Evolutionary conservation across 2,329 filamentous ascomycete genomes (phyloP).

Genomic region (Chaetomiaceae sp.): DNA sequence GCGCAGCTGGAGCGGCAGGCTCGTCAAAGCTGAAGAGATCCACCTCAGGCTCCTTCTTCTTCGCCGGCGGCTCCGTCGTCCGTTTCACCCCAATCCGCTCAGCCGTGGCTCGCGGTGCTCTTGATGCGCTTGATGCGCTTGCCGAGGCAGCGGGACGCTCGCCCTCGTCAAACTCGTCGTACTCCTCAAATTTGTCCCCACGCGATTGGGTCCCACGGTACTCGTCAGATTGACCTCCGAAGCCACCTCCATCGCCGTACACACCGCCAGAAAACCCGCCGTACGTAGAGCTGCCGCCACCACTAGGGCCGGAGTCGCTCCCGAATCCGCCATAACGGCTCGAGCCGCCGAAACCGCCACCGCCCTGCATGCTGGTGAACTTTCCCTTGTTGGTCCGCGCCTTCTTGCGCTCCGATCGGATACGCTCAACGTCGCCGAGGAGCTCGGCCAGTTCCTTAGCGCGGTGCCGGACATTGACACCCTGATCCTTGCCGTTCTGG

Average conservation of each 20-base stretch:
- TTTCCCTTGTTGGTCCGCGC: slow-evolving; percentile 86
- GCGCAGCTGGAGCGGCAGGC: slow-evolving; percentile 45
- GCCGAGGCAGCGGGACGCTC: slow-evolving; percentile 38
- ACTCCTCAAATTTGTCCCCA: slow-evolving; percentile 85
- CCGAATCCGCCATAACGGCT: slow-evolving; percentile 84
- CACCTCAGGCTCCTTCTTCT: slow-evolving; percentile 81
- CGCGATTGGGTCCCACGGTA: slow-evolving; percentile 62
- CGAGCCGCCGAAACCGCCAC: slow-evolving; percentile 54
- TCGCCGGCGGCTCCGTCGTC: slow-evolving; percentile 60
- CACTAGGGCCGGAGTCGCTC: slow-evolving; percentile 59
- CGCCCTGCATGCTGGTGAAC: slow-evolving; percentile 90
- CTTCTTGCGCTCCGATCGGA: slow-evolving; percentile 81
- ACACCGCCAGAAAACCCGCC: slow-evolving; percentile 67
- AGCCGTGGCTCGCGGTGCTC: slow-evolving; percentile 39
- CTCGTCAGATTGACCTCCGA: slow-evolving; percentile 70
- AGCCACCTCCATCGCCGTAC: slow-evolving; percentile 93
- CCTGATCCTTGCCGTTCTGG: slow-evolving; percentile 94
- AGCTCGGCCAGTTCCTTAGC: slow-evolving; percentile 94
- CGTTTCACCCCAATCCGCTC: slow-evolving; percentile 52
- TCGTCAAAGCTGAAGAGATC: slow-evolving; percentile 95
- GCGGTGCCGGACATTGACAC: slow-evolving; percentile 93
- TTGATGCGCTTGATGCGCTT: slow-evolving; percentile 47
- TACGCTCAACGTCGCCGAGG: slow-evolving; percentile 85
- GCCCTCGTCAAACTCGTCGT: slow-evolving; percentile 90
- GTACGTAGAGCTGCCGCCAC: slow-evolving; percentile 33